A percentile compares a stretch with the other conserved stretches of the same genome.
Conservation (phyloP, 177 flowering plant species). For the Telopea speciosissima region DNA sequence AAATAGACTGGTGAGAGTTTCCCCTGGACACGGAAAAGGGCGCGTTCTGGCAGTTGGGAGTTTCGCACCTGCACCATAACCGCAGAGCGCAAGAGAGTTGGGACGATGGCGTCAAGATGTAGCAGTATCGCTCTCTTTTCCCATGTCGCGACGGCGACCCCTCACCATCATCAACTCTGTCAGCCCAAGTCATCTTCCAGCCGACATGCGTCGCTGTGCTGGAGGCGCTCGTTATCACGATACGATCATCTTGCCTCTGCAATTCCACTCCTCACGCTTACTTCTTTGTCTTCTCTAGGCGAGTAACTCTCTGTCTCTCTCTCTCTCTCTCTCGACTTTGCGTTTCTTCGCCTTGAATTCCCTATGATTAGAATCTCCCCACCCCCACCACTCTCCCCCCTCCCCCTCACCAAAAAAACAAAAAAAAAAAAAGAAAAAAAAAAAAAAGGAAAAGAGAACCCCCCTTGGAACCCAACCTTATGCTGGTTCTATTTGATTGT, state of each 20-base stretch:
- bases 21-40: background rate
- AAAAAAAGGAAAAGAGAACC: no score
- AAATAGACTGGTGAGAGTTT: background rate
- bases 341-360: no score
- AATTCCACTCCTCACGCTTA: constrained; percentile 3
- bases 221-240: constrained; percentile 35
- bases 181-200: constrained; percentile 6
- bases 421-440: no score
- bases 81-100: background rate
- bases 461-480: no score
- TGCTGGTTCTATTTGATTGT: no score
- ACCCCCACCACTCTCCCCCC: no score
- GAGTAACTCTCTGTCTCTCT: background rate
- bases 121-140: constrained; percentile 15
- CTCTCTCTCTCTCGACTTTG: background rate
- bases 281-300: constrained; percentile 16
- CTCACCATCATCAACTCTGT: constrained; percentile 7
- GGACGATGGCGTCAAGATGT: constrained; percentile 34
- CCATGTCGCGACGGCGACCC: constrained; percentile 29
- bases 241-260: constrained; percentile 9
- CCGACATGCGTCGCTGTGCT: constrained; percentile 25
- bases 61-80: no score
- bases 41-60: no score
- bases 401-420: no score
- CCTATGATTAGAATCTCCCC: no score